These are phyloP conservation scores for Prunus armeniaca DNA, from an alignment of 306 rosid genomes.

Conservation along the genomic window DNA sequence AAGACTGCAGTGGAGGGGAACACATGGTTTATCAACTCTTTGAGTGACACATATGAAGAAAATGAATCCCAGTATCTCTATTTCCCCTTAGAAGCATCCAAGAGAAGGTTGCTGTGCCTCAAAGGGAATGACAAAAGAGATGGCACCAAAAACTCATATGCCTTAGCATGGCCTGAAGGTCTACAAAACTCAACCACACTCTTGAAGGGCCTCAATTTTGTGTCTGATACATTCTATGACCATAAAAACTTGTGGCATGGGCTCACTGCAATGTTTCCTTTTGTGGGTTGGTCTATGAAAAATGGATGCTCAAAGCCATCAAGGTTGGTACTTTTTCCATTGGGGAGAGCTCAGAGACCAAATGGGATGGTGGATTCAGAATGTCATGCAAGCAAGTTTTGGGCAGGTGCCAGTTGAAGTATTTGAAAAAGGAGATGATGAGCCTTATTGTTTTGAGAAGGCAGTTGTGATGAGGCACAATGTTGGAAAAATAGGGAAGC, in stretches of 20 bases:
- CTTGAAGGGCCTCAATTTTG: slow-evolving; percentile 24
- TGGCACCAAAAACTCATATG: slow-evolving; percentile 20
- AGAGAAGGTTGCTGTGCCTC: slow-evolving; percentile 21
- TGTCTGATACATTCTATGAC: slow-evolving; percentile 34
- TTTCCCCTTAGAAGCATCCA: slow-evolving; percentile 23
- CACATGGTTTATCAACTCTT: slow-evolving; percentile 39
- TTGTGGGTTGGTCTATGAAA: slow-evolving; percentile 30
- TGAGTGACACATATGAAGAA: slow-evolving; percentile 12
- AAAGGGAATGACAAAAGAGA: slow-evolving; percentile 19
- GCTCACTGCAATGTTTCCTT: slow-evolving; percentile 27
- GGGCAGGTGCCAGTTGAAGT: slow-evolving; percentile 19
- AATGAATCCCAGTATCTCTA: slow-evolving; percentile 23
- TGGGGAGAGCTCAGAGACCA: slow-evolving; percentile 33
- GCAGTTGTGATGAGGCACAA: slow-evolving; percentile 41
- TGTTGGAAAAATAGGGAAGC: slow-evolving; percentile 28
- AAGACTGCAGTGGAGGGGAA: slow-evolving; percentile 22
- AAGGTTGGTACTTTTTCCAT: slow-evolving; percentile 27
- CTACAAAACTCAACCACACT: slow-evolving; percentile 19
- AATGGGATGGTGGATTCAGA: slow-evolving; percentile 36
- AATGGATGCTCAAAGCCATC: slow-evolving; percentile 16
- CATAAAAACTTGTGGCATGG: slow-evolving; percentile 31
- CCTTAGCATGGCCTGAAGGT: slow-evolving; percentile 29
- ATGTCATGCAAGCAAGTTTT: slow-evolving; percentile 14
- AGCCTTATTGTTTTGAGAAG: slow-evolving; percentile 31
- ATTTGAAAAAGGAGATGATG: slow-evolving; percentile 6